A percentile compares a stretch with the other conserved stretches of the same genome.
phyloP scores from a whole-genome alignment of 371 early-diverging fungal species.

The Sporodiniella umbellata region DNA sequence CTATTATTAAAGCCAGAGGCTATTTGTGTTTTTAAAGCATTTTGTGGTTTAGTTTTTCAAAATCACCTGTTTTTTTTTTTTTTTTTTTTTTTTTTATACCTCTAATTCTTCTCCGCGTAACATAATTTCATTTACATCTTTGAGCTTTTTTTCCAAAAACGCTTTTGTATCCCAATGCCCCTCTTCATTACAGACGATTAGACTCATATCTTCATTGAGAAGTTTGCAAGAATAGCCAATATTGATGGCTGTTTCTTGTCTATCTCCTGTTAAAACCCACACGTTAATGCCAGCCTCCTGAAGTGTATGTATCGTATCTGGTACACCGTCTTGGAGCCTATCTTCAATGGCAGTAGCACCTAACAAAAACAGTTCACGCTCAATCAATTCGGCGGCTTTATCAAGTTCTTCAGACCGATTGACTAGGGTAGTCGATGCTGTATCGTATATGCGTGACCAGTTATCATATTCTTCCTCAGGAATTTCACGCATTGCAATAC shows the following conservation, averaged over 20 bases:
- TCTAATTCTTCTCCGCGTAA: constrained; percentile 59
- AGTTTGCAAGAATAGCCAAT: constrained; percentile 90
- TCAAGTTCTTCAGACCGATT: constrained; percentile 89
- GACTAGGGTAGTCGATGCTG: constrained; percentile 85
- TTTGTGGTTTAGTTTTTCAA: constrained; percentile 13
- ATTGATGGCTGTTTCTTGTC: constrained; percentile 91
- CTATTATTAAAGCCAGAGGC: constrained; percentile 66
- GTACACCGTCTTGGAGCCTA: constrained; percentile 96
- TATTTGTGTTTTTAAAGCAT: constrained; percentile 1
- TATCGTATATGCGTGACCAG: constrained; percentile 79
- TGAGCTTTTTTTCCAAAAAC: constrained; percentile 66
- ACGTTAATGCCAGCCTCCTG: constrained; percentile 92
- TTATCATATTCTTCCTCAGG: constrained; percentile 78
- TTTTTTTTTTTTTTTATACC: constrained; percentile 17
- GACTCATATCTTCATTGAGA: constrained; percentile 77
- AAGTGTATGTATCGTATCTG: constrained; percentile 92
- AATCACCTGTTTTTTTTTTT: constrained; percentile 11
- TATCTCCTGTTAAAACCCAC: constrained; percentile 96
- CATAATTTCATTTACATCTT: constrained; percentile 59
- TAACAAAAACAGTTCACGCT: constrained; percentile 81
- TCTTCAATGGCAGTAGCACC: constrained; percentile 99
- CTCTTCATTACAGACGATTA: constrained; percentile 75
- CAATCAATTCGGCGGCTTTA: constrained; percentile 91
- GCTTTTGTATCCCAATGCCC: constrained; percentile 65
- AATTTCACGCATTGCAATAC: constrained; percentile 88